phyloP scores from a whole-genome alignment of 2,329 filamentous ascomycete genomes.

The Grosmannia penicillata region DNA sequence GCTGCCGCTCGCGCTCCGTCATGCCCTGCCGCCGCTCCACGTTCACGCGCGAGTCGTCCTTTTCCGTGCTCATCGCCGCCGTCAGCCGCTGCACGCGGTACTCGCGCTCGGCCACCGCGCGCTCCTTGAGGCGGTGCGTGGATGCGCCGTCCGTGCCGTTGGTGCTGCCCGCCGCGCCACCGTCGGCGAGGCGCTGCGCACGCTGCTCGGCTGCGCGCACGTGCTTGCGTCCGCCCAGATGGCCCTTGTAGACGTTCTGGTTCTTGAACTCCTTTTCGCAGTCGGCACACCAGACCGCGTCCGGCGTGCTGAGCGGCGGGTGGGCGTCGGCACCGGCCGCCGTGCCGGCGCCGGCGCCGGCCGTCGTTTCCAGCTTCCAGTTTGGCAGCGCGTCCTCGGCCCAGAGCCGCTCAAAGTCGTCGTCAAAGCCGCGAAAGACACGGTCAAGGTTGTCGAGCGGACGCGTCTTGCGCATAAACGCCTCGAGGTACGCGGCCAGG shows the following conservation, averaged over 20 bases:
- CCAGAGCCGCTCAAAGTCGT: conserved; percentile 78
- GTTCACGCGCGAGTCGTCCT: conserved; percentile 80
- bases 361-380: conserved; percentile 49
- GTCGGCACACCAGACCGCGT: conserved; percentile 76
- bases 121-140: conserved; percentile 60
- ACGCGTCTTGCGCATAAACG: conserved; percentile 69
- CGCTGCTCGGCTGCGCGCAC: conserved; percentile 64
- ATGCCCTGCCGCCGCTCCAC: conserved; percentile 94
- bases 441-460: conserved; percentile 78
- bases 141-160: conserved; percentile 13
- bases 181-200: conserved; percentile 25
- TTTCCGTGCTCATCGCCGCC: conserved; percentile 70
- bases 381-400: conserved; percentile 62
- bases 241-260: conserved; percentile 82
- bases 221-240: conserved; percentile 85
- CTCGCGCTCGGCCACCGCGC: conserved; percentile 80
- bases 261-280: conserved; percentile 95
- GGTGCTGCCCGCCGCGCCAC: conserved; percentile 10
- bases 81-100: conserved; percentile 68
- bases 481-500: conserved; percentile 70
- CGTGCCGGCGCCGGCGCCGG: conserved; percentile 14
- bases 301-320: conserved; percentile 22
- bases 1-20: conserved; percentile 89
- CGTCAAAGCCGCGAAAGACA: conserved; percentile 59
- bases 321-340: neutral